Conservation (phyloP, 495 filamentous ascomycete genomes). For the Cenococcum geophilum region DNA sequence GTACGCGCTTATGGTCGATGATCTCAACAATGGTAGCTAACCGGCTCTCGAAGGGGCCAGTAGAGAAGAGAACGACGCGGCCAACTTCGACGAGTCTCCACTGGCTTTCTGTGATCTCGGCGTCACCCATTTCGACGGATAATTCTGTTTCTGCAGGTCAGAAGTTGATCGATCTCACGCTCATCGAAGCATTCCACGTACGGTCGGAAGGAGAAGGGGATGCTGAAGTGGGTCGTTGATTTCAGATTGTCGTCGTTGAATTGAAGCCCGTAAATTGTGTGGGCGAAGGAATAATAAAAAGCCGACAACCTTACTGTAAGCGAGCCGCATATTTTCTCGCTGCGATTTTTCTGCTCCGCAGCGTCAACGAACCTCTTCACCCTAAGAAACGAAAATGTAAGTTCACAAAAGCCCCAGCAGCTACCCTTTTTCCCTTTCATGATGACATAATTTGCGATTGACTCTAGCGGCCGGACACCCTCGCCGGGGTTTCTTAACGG, state of each 20-base stretch:
- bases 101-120: constrained; percentile 62
- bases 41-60: constrained; percentile 71
- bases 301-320: neutral
- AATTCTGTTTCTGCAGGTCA: constrained; percentile 3
- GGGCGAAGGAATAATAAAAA: neutral
- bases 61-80: constrained; percentile 80
- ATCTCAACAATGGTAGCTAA: constrained; percentile 96
- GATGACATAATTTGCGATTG: constrained; percentile 99
- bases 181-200: too few relatives aligned
- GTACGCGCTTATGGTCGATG: constrained; percentile 99
- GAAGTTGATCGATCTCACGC: neutral
- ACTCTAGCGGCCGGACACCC: constrained; percentile 67
- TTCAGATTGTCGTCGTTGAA: constrained; percentile 6
- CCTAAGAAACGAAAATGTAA: neutral
- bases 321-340: constrained; percentile 1
- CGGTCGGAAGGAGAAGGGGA: constrained; percentile 25
- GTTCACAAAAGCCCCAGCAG: neutral
- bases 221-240: constrained; percentile 11
- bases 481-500: constrained; percentile 81
- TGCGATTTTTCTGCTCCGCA: neutral
- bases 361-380: too few relatives aligned
- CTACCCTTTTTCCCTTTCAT: constrained; percentile 35
- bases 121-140: constrained; percentile 54
- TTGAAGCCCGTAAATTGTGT: neutral
- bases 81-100: constrained; percentile 97